Evolutionary conservation across 2,329 filamentous ascomycete species (phyloP), one percentile per base, ranked within the genome.

Genomic region (Beauveria medogensis): DNA sequence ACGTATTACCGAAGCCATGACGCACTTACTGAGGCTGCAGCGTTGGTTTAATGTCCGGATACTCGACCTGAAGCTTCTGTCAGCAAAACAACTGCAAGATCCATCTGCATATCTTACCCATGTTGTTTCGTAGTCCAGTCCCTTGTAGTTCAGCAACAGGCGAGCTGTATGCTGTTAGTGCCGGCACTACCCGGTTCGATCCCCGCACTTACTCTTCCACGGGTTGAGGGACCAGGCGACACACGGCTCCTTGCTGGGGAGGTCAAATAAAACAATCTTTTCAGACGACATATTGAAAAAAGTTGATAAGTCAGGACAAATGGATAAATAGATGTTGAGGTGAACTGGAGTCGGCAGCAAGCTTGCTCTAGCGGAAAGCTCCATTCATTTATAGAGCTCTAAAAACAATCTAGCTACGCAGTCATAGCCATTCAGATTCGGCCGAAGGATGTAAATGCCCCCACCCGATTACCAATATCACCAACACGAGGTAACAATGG

Each of bases 111-210:
- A 24, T 6, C 22, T 20, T 66, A 77, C 72, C 85, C 86, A 90
- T 78, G 86, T 77, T 0, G 87, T 90, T 68, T 80, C 79, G 74
- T 90, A 91, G 51, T 84, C 78, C 16, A 90, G 70, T 1, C 77
- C 76, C 70, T 91, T 91, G 74, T 80, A 89, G 73, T 90, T 90
- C 50, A 91, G 73, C 2, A 81, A 69, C 60, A 90, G 72, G 1
- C 88, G 85, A 50, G 83, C 87, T 89, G 57, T 28, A 1, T n/a
- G 10, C 18, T 40, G 44, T 63, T 52, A 65, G 56, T 56, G 14
- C 44, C 26, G 10, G n/a, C 41, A 8, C 59, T 22, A 24, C 12
- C 20, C 18, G 6, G 14, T 28, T 5, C 5, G 20, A 18, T 37
- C 20, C 28, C 59, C 28, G 20, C 26, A 55, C 68, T 66, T 73